Evolutionary conservation across 2,329 filamentous ascomycete genomes (phyloP).

Genomic region (Exophiala sp.): DNA sequence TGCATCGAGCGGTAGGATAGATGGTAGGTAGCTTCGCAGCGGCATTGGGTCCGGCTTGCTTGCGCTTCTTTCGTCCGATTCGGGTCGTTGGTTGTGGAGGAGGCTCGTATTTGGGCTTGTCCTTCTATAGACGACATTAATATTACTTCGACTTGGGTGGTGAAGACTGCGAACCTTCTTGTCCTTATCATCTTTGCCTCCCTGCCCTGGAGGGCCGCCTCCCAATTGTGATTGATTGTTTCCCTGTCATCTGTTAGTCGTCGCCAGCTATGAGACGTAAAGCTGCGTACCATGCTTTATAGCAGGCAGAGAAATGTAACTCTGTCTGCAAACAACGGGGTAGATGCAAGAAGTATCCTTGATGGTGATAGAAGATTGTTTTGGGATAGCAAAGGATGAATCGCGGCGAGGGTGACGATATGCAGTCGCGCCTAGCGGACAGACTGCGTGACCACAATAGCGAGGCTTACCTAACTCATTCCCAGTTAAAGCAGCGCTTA

Average conservation of each 20-base stretch:
- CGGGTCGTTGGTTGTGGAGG: slow-evolving; percentile 94
- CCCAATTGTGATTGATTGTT: slow-evolving; percentile 77
- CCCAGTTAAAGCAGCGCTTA: too few relatives aligned
- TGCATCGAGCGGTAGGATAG: slow-evolving; percentile 94
- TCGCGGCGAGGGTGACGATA: slow-evolving; percentile 11
- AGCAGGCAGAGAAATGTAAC: background rate
- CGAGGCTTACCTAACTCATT: too few relatives aligned
- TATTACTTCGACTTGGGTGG: background rate
- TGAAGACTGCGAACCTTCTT: slow-evolving; percentile 68
- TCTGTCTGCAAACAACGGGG: background rate
- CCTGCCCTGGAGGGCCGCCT: slow-evolving; percentile 63
- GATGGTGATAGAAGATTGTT: too few relatives aligned
- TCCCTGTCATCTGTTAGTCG: slow-evolving; percentile 32
- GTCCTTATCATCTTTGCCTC: slow-evolving; percentile 80
- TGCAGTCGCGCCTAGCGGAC: slow-evolving; percentile 7
- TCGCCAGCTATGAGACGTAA: background rate
- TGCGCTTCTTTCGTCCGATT: slow-evolving; percentile 98
- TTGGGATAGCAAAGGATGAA: background rate
- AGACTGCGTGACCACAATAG: too few relatives aligned
- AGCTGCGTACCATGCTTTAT: slow-evolving; percentile 5
- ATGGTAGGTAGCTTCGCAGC: slow-evolving; percentile 92
- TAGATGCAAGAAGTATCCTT: background rate
- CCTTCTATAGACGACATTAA: slow-evolving; percentile 64
- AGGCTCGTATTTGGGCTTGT: slow-evolving; percentile 99
- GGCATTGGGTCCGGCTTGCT: slow-evolving; percentile 85